Base-by-base conservation (phyloP, 345 rosid genomes). In the Brassica nigra region DNA sequence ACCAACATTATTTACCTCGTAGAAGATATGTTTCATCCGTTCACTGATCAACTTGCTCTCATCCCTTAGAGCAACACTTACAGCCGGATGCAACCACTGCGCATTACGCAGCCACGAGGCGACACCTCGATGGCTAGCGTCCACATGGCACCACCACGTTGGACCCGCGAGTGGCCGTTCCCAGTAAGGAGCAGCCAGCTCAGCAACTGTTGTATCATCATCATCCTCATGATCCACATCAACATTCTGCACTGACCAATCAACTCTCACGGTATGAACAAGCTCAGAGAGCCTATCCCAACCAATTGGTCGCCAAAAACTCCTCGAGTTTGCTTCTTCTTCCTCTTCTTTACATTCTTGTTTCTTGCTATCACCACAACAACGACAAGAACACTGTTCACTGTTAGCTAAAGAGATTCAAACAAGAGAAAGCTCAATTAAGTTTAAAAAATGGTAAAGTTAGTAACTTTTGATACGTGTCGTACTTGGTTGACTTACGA, bases 61-160 rank as follows among this genome's bases (percentile, higher is more conserved):
- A 28, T 90, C 89, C 4, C 75, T 73, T 37, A 88, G 54, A 63
- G 89, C 94, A 70, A 80, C 73, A 30, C 87, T 82, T 16, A 88
- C 76, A 64, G 89, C 91, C 33, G 90, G 91, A 85, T 90, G 94
- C 47, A 87, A 62, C 91, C 94, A 88, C 9, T 59, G 83, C 11
- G 87, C 89, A 49, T 77, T 78, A 75, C 73, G 86, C 76, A 90
- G 65, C 94, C 91, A 90, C 23, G 71, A 67, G 14, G 52, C 64
- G 15, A 90, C 49, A 7, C 71, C 76, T 14, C 66, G 90, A 75
- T 90, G 88, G 39, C 59, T 84, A 11, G 91, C 88, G 34, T 74
- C 85, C 0, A 90, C 82, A 66, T 90, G 89, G 67, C 90, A 88
- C 94, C 91, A 88, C 91, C 94, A 90, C 0, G 90, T 88, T 4